phyloP scores from a whole-genome alignment of 805 yeast species.

The Zygotorulaspora sp. region DNA sequence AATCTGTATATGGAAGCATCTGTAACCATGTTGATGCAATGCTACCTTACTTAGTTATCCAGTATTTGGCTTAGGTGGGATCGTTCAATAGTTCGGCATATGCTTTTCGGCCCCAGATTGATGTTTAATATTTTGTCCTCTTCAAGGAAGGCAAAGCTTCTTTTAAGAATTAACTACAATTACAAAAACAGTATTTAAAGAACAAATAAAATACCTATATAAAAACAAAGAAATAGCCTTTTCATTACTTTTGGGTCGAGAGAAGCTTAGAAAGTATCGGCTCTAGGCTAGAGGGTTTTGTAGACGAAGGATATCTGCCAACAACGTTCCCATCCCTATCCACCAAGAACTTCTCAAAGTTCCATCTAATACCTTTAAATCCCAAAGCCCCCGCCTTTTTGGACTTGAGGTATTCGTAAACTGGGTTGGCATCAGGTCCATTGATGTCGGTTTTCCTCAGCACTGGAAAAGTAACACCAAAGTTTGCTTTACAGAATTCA shows the following conservation, averaged over 20 bases:
- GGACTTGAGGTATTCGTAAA: slow-evolving; percentile 70
- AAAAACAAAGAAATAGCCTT: not conserved
- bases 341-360: slow-evolving; percentile 67
- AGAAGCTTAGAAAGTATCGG: slow-evolving; percentile 56
- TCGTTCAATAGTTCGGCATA: too few relatives aligned
- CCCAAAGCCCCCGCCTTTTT: slow-evolving; percentile 59
- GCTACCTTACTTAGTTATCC: too few relatives aligned
- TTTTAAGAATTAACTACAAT: too few relatives aligned
- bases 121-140: too few relatives aligned
- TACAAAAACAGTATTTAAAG: too few relatives aligned
- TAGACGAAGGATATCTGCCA: slow-evolving; percentile 61
- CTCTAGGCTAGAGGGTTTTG: slow-evolving; percentile 61
- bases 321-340: slow-evolving; percentile 52
- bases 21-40: slow-evolving; percentile 6
- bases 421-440: slow-evolving; percentile 75
- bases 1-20: slow-evolving; percentile 19
- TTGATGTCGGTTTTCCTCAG: slow-evolving; percentile 84
- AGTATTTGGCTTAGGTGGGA: too few relatives aligned
- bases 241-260: not conserved
- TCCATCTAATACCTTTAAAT: slow-evolving; percentile 71
- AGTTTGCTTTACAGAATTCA: slow-evolving; percentile 68
- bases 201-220: not conserved
- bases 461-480: slow-evolving; percentile 88
- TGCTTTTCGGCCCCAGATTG: too few relatives aligned
- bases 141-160: too few relatives aligned